Evolutionary conservation across 768 basidiomycete species (phyloP), one percentile per base, ranked within the genome.

Genomic region (Leccinum subtestaceum): DNA sequence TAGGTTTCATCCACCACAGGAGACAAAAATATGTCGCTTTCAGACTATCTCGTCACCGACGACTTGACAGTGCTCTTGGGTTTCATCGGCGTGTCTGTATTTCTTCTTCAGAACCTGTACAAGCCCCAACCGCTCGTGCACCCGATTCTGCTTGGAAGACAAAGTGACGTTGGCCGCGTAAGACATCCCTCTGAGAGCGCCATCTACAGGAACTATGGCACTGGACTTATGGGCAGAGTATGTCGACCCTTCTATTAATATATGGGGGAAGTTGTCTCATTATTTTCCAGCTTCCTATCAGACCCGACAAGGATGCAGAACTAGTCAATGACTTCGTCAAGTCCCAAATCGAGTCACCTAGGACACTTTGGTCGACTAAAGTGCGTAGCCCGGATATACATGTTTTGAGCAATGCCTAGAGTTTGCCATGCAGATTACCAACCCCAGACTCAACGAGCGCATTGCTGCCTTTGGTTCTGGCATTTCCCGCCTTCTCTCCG

Each of bases 61-160:
- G 91, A 92, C 75, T 73, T 90, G 56, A 91, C 91, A 34, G 83
- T 91, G 59, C 81, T 91, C 34, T 81, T 92, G 10, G 86, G 85
- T 52, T 82, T 93, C 61, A 86, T 88, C 36, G 84, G 85, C 4
- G 88, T 86, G 3, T 88, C 88, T 9, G 81, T 91, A 40, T 91
- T 91, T 69, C 79, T 91, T 32, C 77, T 92, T 47, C 86, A 86
- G 67, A 91, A 85, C 70, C 76, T 91, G 60, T 90, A 91, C 75
- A 90, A 83, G 64, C 89, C 89, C 4, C 89, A 89, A 64, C 87
- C 89, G 2, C 83, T 95, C 46, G 93, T 95, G 0, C 95, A 97
- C 67, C 95, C 95, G n/a, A 89, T 98, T 63, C 80, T 96, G 9
- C 82, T 98, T 1, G 94, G 95, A 7, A 79, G 93, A 52, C 95